phyloP scores from a whole-genome alignment of 2,329 filamentous ascomycete species.

The Colletotrichum paranaense region DNA sequence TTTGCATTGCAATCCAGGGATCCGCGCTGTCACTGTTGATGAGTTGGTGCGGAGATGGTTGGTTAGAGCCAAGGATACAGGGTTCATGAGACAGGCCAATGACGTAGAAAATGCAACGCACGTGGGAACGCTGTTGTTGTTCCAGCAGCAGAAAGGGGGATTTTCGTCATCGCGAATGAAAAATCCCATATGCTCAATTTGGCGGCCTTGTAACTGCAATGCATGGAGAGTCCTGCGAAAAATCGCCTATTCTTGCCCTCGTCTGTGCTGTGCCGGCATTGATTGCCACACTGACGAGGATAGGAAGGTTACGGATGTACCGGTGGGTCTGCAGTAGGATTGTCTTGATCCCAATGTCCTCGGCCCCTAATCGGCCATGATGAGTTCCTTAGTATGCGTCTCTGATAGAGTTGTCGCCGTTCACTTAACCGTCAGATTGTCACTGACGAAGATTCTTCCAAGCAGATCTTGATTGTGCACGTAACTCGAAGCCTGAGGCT shows the following conservation, averaged over 20 bases:
- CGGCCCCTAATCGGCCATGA: no score
- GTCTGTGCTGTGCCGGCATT: neutral
- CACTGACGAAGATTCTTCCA: no score
- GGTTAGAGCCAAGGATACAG: slow-evolving; percentile 1
- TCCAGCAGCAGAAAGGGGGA: neutral
- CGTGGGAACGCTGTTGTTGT: neutral
- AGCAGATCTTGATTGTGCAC: no score
- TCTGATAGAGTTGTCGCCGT: no score
- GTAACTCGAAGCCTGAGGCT: no score
- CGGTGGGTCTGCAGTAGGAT: no score
- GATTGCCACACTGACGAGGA: neutral
- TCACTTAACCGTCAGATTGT: no score
- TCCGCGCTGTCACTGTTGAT: neutral
- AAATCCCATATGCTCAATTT: neutral
- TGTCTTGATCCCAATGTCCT: no score
- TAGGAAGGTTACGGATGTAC: no score
- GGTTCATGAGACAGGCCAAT: neutral
- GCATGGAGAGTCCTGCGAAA: neutral
- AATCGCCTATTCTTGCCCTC: neutral
- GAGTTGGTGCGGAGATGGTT: neutral
- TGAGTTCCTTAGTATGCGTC: no score
- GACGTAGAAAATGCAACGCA: neutral
- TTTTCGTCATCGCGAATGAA: neutral
- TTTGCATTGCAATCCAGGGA: neutral
- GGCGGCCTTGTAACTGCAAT: neutral